Conservation (phyloP, 352 stramenopile genomes). For the Pythium aristosporum region DNA sequence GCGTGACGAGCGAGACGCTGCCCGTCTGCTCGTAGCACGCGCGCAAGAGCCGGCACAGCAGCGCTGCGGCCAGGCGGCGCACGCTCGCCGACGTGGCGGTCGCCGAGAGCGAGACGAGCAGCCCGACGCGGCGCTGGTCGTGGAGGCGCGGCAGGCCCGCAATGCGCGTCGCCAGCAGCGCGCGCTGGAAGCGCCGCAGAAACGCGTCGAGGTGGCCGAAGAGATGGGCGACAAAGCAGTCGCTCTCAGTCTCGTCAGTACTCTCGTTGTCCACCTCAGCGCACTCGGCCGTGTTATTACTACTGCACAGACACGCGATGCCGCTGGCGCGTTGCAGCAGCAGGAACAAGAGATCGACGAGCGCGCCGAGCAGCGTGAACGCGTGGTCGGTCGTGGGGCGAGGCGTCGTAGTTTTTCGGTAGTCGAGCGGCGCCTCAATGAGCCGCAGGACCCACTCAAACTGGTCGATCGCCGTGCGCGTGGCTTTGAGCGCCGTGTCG, state of each 20-base stretch:
- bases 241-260: conserved; percentile 15
- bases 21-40: conserved; percentile 66
- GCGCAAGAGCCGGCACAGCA: conserved; percentile 49
- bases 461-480: conserved; percentile 53
- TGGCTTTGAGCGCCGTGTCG: conserved; percentile 33
- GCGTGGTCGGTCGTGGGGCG: conserved; percentile 36
- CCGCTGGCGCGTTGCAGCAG: conserved; percentile 48
- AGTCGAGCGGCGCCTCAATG: conserved; percentile 41
- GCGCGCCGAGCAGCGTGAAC: conserved; percentile 44
- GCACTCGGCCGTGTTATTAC: conserved; percentile 18
- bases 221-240: conserved; percentile 47
- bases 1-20: conserved; percentile 55
- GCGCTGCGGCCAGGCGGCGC: conserved; percentile 32
- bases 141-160: conserved; percentile 46
- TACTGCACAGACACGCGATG: conserved; percentile 37
- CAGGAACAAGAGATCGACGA: conserved; percentile 60
- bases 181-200: conserved; percentile 45
- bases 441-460: conserved; percentile 49
- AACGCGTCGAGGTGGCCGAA: conserved; percentile 53
- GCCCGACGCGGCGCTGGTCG: conserved; percentile 45
- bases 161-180: conserved; percentile 56
- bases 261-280: conserved; percentile 23
- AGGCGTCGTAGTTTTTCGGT: conserved; percentile 2
- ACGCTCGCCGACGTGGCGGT: conserved; percentile 33
- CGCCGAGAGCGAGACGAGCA: conserved; percentile 51